Percentiles rank a stretch among this genome's conserved stretches.
These are phyloP conservation scores for Fusarium falciforme DNA, from an alignment of 2,329 filamentous ascomycete genomes.

Conservation along the genomic window DNA sequence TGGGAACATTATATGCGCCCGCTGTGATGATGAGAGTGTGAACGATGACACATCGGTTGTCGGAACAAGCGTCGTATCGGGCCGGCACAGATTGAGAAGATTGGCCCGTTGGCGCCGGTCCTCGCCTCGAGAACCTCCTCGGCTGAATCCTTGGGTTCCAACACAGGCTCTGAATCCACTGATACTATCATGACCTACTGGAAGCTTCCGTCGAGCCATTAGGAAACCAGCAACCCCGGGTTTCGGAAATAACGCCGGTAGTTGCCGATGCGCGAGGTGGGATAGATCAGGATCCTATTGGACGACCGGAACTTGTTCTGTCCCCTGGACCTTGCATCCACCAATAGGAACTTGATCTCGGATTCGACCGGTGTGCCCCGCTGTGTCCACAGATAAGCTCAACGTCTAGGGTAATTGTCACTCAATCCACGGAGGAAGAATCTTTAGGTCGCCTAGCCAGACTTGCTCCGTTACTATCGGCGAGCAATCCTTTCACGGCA, in stretches of 20 bases:
- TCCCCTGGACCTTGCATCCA: neutral
- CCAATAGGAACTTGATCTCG: neutral
- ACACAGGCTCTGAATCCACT: neutral
- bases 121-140: neutral
- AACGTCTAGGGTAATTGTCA: neutral
- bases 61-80: neutral
- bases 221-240: neutral
- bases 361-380: neutral
- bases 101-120: neutral
- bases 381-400: neutral
- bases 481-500: neutral
- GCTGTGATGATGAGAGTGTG: neutral
- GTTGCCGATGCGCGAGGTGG: neutral
- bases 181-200: neutral
- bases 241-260: neutral
- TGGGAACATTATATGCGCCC: neutral
- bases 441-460: neutral
- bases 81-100: neutral
- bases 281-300: neutral
- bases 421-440: neutral
- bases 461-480: neutral
- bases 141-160: neutral
- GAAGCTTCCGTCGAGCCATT: neutral
- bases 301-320: neutral
- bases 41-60: neutral